Evolutionary conservation across 1,284 basidiomycete species (phyloP).

Genomic region (Meripilus lineatus): DNA sequence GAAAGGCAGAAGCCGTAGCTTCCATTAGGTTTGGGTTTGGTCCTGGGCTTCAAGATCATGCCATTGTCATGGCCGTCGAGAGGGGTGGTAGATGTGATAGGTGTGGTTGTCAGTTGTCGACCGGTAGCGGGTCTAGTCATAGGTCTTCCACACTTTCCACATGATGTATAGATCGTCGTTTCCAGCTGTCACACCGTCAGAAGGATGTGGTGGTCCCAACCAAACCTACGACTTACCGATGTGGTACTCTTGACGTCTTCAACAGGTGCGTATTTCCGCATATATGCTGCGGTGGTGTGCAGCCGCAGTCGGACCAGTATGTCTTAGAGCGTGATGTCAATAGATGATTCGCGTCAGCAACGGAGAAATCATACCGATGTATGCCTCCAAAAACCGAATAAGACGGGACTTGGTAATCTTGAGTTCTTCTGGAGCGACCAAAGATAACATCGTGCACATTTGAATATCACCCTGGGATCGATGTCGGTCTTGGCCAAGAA

Average conservation of each 20-base stretch:
- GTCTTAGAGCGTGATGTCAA: conserved; percentile 35
- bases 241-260: conserved; percentile 48
- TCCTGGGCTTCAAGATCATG: neutral
- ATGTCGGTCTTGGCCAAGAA: too few species aligned
- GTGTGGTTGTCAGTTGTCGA: conserved; percentile 20
- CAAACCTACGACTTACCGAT: conserved; percentile 34
- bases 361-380: conserved; percentile 47
- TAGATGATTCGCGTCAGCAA: neutral
- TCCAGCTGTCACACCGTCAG: conserved; percentile 51
- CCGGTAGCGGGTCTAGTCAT: conserved; percentile 34
- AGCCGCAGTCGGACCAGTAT: conserved; percentile 54
- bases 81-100: conserved; percentile 20
- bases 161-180: conserved; percentile 63
- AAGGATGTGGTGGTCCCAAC: neutral
- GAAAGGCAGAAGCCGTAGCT: conserved; percentile 41
- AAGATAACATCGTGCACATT: conserved; percentile 64
- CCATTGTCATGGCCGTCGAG: neutral
- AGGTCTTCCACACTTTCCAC: conserved; percentile 62
- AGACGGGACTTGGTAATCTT: conserved; percentile 36
- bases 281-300: conserved; percentile 60
- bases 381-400: conserved; percentile 60
- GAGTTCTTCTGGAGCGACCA: conserved; percentile 56
- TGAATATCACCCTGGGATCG: conserved; percentile 77
- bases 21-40: conserved; percentile 25
- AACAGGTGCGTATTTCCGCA: conserved; percentile 55